Evolutionary conservation across 2,329 filamentous ascomycete genomes (phyloP).

Genomic region (Hymenoscyphus repandus): DNA sequence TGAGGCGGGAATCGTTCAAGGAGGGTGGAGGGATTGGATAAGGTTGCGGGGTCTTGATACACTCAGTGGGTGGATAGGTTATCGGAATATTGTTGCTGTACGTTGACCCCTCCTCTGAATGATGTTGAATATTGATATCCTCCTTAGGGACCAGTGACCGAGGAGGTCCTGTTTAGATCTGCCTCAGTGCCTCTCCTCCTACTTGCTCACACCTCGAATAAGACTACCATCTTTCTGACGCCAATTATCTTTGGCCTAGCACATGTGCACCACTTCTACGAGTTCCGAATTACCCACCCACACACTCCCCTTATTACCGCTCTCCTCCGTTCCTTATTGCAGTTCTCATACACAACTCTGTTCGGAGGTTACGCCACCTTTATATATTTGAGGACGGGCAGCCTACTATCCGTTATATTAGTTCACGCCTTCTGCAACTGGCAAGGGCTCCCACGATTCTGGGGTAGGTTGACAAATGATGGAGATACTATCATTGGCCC

Average conservation of each 20-base stretch:
- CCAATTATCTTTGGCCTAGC: constrained; percentile 90
- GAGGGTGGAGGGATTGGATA: constrained; percentile 62
- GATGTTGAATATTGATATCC: constrained; percentile 2
- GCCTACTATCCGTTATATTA: constrained; percentile 66
- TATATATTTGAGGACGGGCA: constrained; percentile 79
- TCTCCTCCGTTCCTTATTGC: constrained; percentile 68
- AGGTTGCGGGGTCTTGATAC: constrained; percentile 50
- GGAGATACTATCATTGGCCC: constrained; percentile 21
- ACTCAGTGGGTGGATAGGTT: constrained; percentile 71
- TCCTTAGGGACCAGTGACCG: constrained; percentile 71
- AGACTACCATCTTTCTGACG: constrained; percentile 68
- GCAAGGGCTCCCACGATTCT: constrained; percentile 82
- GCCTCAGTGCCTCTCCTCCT: constrained; percentile 79
- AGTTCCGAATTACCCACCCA: constrained; percentile 79
- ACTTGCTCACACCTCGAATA: constrained; percentile 49
- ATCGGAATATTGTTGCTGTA: constrained; percentile 83
- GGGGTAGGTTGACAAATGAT: constrained; percentile 63
- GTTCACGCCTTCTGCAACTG: constrained; percentile 90
- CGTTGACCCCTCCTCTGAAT: constrained; percentile 32
- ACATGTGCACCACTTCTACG: constrained; percentile 93
- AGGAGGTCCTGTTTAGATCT: constrained; percentile 91
- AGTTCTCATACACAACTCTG: constrained; percentile 84
- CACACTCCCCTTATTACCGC: constrained; percentile 58
- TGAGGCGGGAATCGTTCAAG: constrained; percentile 69
- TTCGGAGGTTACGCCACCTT: constrained; percentile 95